Evolutionary conservation across 441 rosid genomes (phyloP).

Genomic region (Arabidopsis lyrata): DNA sequence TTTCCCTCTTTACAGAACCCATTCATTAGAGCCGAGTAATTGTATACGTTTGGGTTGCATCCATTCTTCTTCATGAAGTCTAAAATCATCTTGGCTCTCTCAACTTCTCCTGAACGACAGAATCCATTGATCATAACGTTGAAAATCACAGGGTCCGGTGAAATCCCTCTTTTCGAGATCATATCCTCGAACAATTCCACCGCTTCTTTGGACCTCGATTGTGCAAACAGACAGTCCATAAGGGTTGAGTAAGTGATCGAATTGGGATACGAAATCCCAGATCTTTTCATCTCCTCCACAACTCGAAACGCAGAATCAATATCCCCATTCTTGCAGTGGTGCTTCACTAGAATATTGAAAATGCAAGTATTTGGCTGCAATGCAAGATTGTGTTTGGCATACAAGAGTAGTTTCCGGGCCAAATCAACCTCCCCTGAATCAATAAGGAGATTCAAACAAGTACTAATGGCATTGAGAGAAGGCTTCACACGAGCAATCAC

Average conservation of each 20-base stretch:
- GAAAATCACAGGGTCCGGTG: slow-evolving; percentile 79
- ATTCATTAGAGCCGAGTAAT: slow-evolving; percentile 75
- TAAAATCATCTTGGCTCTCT: slow-evolving; percentile 70
- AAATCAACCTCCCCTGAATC: slow-evolving; percentile 68
- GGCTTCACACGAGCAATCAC: slow-evolving; percentile 78
- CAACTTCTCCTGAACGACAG: slow-evolving; percentile 70
- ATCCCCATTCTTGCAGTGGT: slow-evolving; percentile 74
- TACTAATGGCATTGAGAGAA: slow-evolving; percentile 77
- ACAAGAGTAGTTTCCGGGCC: slow-evolving; percentile 59
- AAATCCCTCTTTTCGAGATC: slow-evolving; percentile 74
- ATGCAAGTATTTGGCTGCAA: slow-evolving; percentile 84
- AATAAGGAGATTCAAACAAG: slow-evolving; percentile 81
- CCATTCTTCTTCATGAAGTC: slow-evolving; percentile 86
- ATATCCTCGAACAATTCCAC: slow-evolving; percentile 80
- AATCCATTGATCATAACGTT: slow-evolving; percentile 83
- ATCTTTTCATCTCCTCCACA: slow-evolving; percentile 77
- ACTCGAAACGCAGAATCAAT: slow-evolving; percentile 69
- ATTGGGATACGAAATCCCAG: slow-evolving; percentile 68
- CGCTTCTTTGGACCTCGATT: slow-evolving; percentile 76
- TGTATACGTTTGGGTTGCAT: slow-evolving; percentile 71
- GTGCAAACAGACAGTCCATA: slow-evolving; percentile 67
- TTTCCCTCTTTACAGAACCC: slow-evolving; percentile 74
- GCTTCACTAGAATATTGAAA: slow-evolving; percentile 82
- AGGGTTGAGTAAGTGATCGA: slow-evolving; percentile 82
- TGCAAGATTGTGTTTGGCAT: slow-evolving; percentile 50